Conservation (phyloP, 768 basidiomycete genomes). For the Naematelia encephala region DNA sequence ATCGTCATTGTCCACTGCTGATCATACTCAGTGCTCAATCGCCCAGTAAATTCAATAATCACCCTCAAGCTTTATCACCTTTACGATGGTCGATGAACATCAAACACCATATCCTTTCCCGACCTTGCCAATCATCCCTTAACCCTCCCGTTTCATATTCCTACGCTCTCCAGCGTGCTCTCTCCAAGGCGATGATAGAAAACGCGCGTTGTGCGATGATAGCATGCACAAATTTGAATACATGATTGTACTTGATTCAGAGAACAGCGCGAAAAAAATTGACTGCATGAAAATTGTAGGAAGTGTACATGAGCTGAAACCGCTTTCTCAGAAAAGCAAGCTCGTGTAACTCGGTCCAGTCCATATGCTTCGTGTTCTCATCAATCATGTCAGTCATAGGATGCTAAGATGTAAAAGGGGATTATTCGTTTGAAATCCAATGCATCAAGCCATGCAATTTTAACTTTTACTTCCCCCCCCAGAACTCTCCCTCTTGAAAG, state of each 20-base stretch:
- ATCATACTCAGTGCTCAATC: slow-evolving; percentile 2
- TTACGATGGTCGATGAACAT: not conserved
- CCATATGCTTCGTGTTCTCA: no score
- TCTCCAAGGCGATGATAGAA: not conserved
- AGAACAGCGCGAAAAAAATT: no score
- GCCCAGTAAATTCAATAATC: not conserved
- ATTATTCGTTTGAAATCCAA: no score
- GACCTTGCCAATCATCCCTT: not conserved
- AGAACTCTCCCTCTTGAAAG: not conserved
- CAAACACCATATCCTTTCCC: not conserved
- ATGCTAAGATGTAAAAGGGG: no score
- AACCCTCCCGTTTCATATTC: not conserved
- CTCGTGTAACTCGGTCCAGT: no score
- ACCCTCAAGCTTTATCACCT: no score
- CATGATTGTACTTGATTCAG: no score
- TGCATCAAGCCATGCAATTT: not conserved
- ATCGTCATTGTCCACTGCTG: not conserved
- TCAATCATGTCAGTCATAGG: no score
- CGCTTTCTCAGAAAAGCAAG: no score
- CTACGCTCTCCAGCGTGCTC: not conserved
- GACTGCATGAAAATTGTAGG: no score
- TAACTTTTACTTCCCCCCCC: slow-evolving; percentile 1
- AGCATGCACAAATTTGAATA: not conserved
- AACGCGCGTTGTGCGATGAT: not conserved
- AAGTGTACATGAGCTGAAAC: no score